phyloP scores from a whole-genome alignment of 148 eudicot genomes.

The Drosera capensis region DNA sequence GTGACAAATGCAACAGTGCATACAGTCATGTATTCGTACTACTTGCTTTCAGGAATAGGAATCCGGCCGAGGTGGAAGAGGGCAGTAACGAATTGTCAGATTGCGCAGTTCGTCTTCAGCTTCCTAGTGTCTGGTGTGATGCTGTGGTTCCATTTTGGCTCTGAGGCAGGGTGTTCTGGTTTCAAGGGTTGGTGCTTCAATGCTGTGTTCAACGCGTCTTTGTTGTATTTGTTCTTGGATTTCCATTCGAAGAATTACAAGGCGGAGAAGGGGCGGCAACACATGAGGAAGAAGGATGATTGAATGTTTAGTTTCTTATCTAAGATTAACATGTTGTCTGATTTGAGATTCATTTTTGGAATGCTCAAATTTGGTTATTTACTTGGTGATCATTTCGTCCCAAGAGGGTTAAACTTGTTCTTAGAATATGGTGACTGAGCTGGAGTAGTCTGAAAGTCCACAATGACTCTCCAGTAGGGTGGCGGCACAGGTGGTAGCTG shows the following conservation, averaged over 20 bases:
- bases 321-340: too few relatives aligned
- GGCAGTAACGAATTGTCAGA: slow-evolving; percentile 74
- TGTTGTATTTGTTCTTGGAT: slow-evolving; percentile 60
- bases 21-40: slow-evolving; percentile 75
- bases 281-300: not conserved
- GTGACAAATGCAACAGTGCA: slow-evolving; percentile 64
- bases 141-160: slow-evolving; percentile 46
- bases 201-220: slow-evolving; percentile 64
- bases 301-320: too few relatives aligned
- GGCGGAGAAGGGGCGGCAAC: slow-evolving; percentile 4
- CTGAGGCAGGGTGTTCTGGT: slow-evolving; percentile 41
- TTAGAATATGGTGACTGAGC: too few relatives aligned
- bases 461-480: too few relatives aligned
- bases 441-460: too few relatives aligned
- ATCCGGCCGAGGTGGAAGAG: slow-evolving; percentile 77
- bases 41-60: slow-evolving; percentile 48
- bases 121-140: slow-evolving; percentile 51
- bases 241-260: slow-evolving; percentile 68
- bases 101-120: slow-evolving; percentile 69
- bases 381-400: too few relatives aligned
- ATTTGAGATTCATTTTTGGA: too few relatives aligned
- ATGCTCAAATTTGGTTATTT: too few relatives aligned
- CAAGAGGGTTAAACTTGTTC: too few relatives aligned
- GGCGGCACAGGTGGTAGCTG: too few relatives aligned
- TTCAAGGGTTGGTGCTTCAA: slow-evolving; percentile 73